Evolutionary conservation across 2,329 filamentous ascomycete genomes (phyloP).

Genomic region (Xylaria sp.): DNA sequence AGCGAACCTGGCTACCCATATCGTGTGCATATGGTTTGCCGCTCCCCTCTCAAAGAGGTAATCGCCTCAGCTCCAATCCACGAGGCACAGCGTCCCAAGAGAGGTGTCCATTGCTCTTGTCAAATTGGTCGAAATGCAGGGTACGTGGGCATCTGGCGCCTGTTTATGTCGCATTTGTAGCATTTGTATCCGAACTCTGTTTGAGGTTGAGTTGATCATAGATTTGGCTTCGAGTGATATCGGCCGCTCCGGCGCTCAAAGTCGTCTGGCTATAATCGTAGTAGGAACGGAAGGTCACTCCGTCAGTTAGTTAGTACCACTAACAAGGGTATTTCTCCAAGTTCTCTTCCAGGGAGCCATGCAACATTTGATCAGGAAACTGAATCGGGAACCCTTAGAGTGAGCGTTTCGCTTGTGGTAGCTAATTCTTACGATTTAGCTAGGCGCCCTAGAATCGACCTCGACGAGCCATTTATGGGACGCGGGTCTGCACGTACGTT

Average conservation of each 20-base stretch:
- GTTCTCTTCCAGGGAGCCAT: not conserved
- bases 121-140: conserved; percentile 15
- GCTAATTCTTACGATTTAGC: conserved; percentile 14
- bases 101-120: conserved; percentile 1
- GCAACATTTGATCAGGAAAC: conserved; percentile 11
- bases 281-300: not conserved
- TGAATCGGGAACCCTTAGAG: not conserved
- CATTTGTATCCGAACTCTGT: conserved; percentile 14
- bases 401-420: conserved; percentile 6
- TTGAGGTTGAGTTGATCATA: conserved; percentile 8
- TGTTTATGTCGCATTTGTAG: conserved; percentile 23
- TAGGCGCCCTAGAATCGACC: conserved; percentile 7
- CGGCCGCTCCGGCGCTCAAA: conserved; percentile 1
- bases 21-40: conserved; percentile 10
- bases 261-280: conserved; percentile 2
- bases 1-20: conserved; percentile 15
- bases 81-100: conserved; percentile 5
- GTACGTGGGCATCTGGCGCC: conserved; percentile 1
- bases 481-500: conserved; percentile 29
- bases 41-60: conserved; percentile 7
- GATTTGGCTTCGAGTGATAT: not conserved
- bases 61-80: conserved; percentile 14
- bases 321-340: conserved; percentile 19
- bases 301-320: not conserved
- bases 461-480: conserved; percentile 10